phyloP scores from a whole-genome alignment of 2,329 filamentous ascomycete species.

The Penicillium expansum region DNA sequence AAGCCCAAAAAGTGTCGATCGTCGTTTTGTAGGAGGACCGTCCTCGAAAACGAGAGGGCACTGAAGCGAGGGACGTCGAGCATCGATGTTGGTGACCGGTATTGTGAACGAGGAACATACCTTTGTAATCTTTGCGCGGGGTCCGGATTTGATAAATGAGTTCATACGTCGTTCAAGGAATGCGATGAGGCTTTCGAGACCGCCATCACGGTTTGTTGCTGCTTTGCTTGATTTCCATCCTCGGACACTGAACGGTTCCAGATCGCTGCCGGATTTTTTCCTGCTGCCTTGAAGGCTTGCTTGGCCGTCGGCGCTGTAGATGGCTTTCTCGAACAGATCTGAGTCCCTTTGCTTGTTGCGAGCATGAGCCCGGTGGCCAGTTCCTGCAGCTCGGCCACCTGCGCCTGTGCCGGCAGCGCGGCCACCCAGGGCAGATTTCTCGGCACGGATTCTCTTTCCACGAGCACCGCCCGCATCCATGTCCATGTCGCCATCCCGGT shows the following conservation, averaged over 20 bases:
- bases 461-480: slow-evolving; percentile 52
- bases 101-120: slow-evolving; percentile 60
- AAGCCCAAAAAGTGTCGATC: slow-evolving; percentile 34
- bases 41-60: slow-evolving; percentile 42
- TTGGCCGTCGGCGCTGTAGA: slow-evolving; percentile 34
- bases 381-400: slow-evolving; percentile 30
- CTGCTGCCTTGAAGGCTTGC: slow-evolving; percentile 41
- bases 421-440: slow-evolving; percentile 3
- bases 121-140: slow-evolving; percentile 68
- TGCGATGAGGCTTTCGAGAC: slow-evolving; percentile 60
- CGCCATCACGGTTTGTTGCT: slow-evolving; percentile 63
- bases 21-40: slow-evolving; percentile 45
- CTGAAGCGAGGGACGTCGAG: slow-evolving; percentile 36
- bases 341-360: slow-evolving; percentile 35
- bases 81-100: slow-evolving; percentile 42
- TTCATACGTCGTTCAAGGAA: slow-evolving; percentile 71
- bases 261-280: slow-evolving; percentile 22
- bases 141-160: slow-evolving; percentile 46
- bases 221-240: slow-evolving; percentile 70
- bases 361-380: slow-evolving; percentile 21
- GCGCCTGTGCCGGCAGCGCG: neutral
- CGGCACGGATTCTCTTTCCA: slow-evolving; percentile 32
- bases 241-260: slow-evolving; percentile 48
- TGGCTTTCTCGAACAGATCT: slow-evolving; percentile 39
- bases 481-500: slow-evolving; percentile 61